Evolutionary conservation across 2,329 filamentous ascomycete genomes (phyloP).

Genomic region (Zarea fungicola): DNA sequence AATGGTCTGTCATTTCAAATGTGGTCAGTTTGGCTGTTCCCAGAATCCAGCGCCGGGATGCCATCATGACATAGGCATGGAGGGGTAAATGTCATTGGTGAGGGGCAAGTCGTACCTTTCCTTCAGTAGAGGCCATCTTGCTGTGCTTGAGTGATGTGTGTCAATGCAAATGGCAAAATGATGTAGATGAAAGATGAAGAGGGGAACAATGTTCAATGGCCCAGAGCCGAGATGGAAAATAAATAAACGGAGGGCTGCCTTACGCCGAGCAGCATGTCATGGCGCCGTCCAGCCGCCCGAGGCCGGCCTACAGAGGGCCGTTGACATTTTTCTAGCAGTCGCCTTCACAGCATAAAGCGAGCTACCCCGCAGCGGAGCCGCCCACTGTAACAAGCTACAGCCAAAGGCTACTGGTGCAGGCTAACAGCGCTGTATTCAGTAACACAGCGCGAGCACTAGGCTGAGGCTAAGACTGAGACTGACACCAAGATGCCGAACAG

Average conservation of each 20-base stretch:
- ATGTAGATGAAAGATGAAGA: background rate
- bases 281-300: slow-evolving; percentile 10
- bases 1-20: slow-evolving; percentile 60
- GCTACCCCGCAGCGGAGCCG: slow-evolving; percentile 13
- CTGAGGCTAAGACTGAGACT: too few relatives aligned
- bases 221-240: background rate
- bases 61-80: slow-evolving; percentile 11
- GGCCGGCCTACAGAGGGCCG: slow-evolving; percentile 2
- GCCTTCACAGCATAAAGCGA: background rate
- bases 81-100: slow-evolving; percentile 17
- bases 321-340: background rate
- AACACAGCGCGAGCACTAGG: too few relatives aligned
- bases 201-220: background rate
- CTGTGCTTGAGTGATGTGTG: background rate
- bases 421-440: too few relatives aligned
- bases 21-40: background rate
- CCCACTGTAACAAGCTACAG: background rate
- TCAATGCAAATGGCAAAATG: background rate
- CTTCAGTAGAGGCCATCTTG: slow-evolving; percentile 46
- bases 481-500: slow-evolving; percentile 7
- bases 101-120: slow-evolving; percentile 39
- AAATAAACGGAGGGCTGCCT: background rate
- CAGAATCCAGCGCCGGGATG: background rate
- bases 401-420: too few relatives aligned
- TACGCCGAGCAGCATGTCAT: background rate